These are phyloP conservation scores for Clitopilus passeckerianus DNA, from an alignment of 768 basidiomycete species.

Conservation along the genomic window DNA sequence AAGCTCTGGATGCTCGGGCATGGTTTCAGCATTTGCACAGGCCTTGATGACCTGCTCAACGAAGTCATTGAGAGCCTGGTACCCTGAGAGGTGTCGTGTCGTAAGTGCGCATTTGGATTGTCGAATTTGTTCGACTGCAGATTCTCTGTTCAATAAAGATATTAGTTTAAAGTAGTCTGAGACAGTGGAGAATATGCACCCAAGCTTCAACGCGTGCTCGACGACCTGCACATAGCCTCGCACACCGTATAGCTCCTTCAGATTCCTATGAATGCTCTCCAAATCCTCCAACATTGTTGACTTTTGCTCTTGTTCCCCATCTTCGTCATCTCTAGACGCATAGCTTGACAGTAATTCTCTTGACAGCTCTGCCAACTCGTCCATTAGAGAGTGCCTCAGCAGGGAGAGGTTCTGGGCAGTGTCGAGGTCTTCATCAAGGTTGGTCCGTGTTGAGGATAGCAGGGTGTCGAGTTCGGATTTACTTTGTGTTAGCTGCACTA, in stretches of 20 bases:
- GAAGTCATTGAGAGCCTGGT: conserved; percentile 58
- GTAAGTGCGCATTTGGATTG: conserved; percentile 31
- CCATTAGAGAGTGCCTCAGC: conserved; percentile 71
- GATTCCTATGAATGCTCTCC: conserved; percentile 68
- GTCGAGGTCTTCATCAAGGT: conserved; percentile 45
- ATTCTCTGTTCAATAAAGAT: conserved; percentile 39
- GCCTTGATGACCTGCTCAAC: conserved; percentile 41
- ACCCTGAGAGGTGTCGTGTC: conserved; percentile 44
- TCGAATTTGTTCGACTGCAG: conserved; percentile 49
- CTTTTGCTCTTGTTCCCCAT: conserved; percentile 20
- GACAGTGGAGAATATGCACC: conserved; percentile 38
- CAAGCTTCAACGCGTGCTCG: conserved; percentile 63
- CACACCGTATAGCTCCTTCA: conserved; percentile 75
- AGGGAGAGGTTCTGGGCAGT: conserved; percentile 72
- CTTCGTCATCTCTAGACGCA: neutral
- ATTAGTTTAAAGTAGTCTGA: neutral
- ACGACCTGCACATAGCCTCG: conserved; percentile 73
- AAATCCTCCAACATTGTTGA: conserved; percentile 79
- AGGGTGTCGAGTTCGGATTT: conserved; percentile 39
- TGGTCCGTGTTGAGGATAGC: conserved; percentile 41
- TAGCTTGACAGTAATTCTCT: conserved; percentile 55
- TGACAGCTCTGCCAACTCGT: conserved; percentile 69
- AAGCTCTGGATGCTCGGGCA: conserved; percentile 42
- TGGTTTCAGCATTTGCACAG: conserved; percentile 42
- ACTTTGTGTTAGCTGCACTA: conserved; percentile 58